Evolutionary conservation across 257 asterid genomes (phyloP), one percentile per base, ranked within the genome.

Genomic region (Penstemon davidsonii): DNA sequence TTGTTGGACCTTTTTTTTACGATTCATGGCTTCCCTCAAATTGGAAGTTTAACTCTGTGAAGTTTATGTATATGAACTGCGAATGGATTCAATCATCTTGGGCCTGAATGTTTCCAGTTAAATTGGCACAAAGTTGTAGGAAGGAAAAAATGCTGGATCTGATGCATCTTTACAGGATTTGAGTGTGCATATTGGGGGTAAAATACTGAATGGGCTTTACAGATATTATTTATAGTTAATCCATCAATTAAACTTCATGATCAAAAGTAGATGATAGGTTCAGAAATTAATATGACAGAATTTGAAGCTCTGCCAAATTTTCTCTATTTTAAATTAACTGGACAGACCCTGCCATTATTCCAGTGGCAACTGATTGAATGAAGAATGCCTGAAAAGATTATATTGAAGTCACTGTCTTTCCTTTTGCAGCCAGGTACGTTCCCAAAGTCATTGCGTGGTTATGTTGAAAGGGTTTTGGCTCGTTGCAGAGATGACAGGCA

Each of bases 401-500:
- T 60, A 60, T 77, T 74, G 64, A 70, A 46, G 65, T 67, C 71
- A 55, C 42, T 53, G 25, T 51, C 53, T 67, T 81, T 78, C 40
- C 61, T 68, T 75, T 67, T 84, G 81, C 85, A 94, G 99, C 89
- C 96, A 73, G 90, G 85, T 66, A 36, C 76, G 72, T 94, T 94
- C 76, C 99, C 99, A 6, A 86, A 89, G 60, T 89, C 99, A 45
- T 79, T 94, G 72, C 86, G 96, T 66, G 99, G 98, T 72, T 94
- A 94, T 82, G 99, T 94, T 80, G 96, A 91, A 84, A 87, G 99
- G 85, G 96, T 95, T 67, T 82, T 94, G 82, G 90, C 95, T 73
- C 98, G 99, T 56, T 94, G 99, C 88, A 87, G 82, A 80, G 89
- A 82, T 75, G 98, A 94, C 73, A 76, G 64, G 67, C 95, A 94